Evolutionary conservation across 768 basidiomycete genomes (phyloP), one percentile per base, ranked within the genome.

Genomic region (Agaricus sinodeliciosus): DNA sequence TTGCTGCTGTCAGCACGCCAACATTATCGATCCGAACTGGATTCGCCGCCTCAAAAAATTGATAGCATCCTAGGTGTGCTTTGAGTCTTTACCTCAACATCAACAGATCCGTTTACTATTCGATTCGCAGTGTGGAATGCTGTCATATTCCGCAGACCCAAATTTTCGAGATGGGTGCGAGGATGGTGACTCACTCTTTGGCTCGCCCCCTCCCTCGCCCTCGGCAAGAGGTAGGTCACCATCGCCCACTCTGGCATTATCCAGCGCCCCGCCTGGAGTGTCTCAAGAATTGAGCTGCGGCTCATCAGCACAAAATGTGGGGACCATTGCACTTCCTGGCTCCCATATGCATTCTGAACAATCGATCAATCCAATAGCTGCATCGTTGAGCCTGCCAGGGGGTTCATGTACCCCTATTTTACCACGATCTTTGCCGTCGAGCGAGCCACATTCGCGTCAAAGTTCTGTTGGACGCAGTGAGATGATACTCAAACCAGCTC

Each of bases 241-340:
- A 54, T 80, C 80, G 55, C 80, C 79, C 58, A 64, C 66, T 43
- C 69, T 83, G 65, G 83, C 83, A 48, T 72, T 86, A 44, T 81
- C 84, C 61, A 72, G 75, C 61, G 18, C 19, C 8, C 18, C 34
- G 27, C 47, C 39, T 41, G 16, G 45, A 35, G 45, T 26, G 37
- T 42, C 18, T 12, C 45, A 47, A 47, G 39, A 7, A 8, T 36
- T 41, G 52, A 35, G 52, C 53, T 58, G 58, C 53, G 57, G 61
- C 62, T 61, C 62, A 68, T 68, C 72, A 69, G 71, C 76, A 83
- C 78, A 87, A 86, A 90, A 91, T 80, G 89, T 91, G 88, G 88
- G 87, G 88, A 85, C 88, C 87, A 90, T 90, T 90, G 89, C 89
- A 90, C 89, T 90, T 88, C 87, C 87, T 90, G 89, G 88, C 81